Evolutionary conservation across 2,329 filamentous ascomycete species (phyloP).

Genomic region (Phoma sp.): DNA sequence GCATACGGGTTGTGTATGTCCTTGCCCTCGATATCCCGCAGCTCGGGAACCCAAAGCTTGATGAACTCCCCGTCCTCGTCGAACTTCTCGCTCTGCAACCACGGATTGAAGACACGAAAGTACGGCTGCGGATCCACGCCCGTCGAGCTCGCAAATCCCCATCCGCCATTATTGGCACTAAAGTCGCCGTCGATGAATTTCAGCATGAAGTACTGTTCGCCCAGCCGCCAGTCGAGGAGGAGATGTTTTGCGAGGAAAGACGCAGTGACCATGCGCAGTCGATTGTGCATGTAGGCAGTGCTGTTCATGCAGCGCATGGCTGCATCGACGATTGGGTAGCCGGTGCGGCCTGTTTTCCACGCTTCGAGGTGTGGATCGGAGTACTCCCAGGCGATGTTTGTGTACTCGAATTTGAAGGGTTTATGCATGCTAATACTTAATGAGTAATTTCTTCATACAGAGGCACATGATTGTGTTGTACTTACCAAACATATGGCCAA

Average conservation of each 20-base stretch:
- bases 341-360: constrained; percentile 63
- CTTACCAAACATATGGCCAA: constrained; percentile 82
- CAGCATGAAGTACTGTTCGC: constrained; percentile 61
- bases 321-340: constrained; percentile 59
- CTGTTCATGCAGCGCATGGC: constrained; percentile 60
- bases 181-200: constrained; percentile 58
- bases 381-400: constrained; percentile 79
- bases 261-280: constrained; percentile 59
- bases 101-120: constrained; percentile 88
- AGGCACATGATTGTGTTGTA: too few relatives aligned
- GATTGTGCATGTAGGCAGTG: constrained; percentile 62
- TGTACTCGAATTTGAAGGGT: constrained; percentile 83
- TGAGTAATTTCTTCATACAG: constrained; percentile 20
- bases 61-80: constrained; percentile 82
- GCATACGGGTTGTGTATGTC: constrained; percentile 84
- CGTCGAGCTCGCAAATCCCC: constrained; percentile 71
- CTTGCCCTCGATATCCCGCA: constrained; percentile 68
- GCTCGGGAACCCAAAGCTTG: constrained; percentile 80
- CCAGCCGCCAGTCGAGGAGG: constrained; percentile 59
- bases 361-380: constrained; percentile 64
- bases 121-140: constrained; percentile 89
- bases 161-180: constrained; percentile 66
- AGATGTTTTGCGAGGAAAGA: constrained; percentile 60
- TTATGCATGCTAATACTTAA: constrained; percentile 68
- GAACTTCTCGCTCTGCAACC: constrained; percentile 86